These are phyloP conservation scores for Neurospora tetrasperma DNA, from an alignment of 495 filamentous ascomycete species.

Conservation along the genomic window DNA sequence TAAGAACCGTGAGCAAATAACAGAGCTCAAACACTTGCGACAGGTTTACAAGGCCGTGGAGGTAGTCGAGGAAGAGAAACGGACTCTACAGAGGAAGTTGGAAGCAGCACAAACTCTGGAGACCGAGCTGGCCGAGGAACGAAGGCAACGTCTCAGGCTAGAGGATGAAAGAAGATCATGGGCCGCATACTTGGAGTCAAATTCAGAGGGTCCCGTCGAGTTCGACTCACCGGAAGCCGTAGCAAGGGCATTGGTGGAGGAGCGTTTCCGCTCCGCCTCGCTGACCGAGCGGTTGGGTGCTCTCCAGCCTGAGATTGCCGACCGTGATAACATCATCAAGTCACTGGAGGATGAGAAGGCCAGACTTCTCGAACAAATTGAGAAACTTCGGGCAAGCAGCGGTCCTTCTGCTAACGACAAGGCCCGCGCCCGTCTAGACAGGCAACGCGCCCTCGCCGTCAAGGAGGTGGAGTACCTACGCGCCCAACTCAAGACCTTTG, in stretches of 20 bases:
- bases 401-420: constrained; percentile 43
- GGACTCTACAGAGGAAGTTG: constrained; percentile 65
- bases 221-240: constrained; percentile 85
- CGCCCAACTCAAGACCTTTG: constrained; percentile 83
- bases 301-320: constrained; percentile 65
- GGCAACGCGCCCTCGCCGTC: constrained; percentile 71
- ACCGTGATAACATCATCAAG: constrained; percentile 71
- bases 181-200: constrained; percentile 68
- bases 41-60: constrained; percentile 75
- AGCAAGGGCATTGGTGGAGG: constrained; percentile 70
- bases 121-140: constrained; percentile 62
- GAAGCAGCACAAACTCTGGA: constrained; percentile 65
- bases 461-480: constrained; percentile 93
- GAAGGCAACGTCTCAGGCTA: constrained; percentile 72
- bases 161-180: constrained; percentile 83
- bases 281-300: constrained; percentile 68
- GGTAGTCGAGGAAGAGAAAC: constrained; percentile 93
- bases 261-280: constrained; percentile 66
- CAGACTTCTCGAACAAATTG: constrained; percentile 52
- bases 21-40: constrained; percentile 70
- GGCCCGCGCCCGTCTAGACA: constrained; percentile 58
- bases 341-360: constrained; percentile 57
- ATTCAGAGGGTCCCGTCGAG: constrained; percentile 46
- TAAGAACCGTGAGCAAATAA: constrained; percentile 65
- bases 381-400: constrained; percentile 48